A percentile compares a stretch with the other conserved stretches of the same genome.
phyloP scores from a whole-genome alignment of 768 basidiomycete genomes.

The Kwoniella heveanensis region DNA sequence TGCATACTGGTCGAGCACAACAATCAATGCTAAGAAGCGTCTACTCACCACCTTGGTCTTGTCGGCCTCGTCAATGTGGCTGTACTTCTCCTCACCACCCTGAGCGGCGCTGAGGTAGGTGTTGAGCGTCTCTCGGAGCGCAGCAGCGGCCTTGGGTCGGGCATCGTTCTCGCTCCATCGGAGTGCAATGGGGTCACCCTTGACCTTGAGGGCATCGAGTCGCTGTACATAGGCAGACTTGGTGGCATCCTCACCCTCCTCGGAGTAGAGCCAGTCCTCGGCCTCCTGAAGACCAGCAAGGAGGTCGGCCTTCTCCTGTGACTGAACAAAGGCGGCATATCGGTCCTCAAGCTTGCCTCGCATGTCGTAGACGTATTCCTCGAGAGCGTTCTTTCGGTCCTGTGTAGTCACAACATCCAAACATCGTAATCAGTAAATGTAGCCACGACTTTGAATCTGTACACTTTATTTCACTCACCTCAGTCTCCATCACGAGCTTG shows the following conservation, averaged over 20 bases:
- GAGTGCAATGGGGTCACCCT: constrained; percentile 82
- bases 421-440: not conserved
- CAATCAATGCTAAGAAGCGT: not conserved
- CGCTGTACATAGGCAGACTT: constrained; percentile 91
- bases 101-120: constrained; percentile 80
- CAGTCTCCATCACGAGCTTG: constrained; percentile 96
- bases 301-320: constrained; percentile 76
- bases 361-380: constrained; percentile 97
- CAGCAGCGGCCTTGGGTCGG: constrained; percentile 69
- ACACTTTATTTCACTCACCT: constrained; percentile 61
- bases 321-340: constrained; percentile 73
- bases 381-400: constrained; percentile 97
- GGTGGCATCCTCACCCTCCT: constrained; percentile 91
- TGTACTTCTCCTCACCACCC: constrained; percentile 72
- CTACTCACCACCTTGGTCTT: constrained; percentile 56
- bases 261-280: constrained; percentile 96
- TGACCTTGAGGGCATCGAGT: constrained; percentile 76
- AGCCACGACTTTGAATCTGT: not conserved
- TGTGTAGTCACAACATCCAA: constrained; percentile 50
- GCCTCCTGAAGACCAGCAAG: constrained; percentile 70
- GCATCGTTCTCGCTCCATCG: constrained; percentile 83
- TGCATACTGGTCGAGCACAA: too few relatives aligned
- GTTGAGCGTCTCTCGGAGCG: constrained; percentile 85
- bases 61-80: constrained; percentile 75
- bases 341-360: constrained; percentile 88